Conservation (phyloP, 163 green algal genomes). For the Scenedesmus sp. region DNA sequence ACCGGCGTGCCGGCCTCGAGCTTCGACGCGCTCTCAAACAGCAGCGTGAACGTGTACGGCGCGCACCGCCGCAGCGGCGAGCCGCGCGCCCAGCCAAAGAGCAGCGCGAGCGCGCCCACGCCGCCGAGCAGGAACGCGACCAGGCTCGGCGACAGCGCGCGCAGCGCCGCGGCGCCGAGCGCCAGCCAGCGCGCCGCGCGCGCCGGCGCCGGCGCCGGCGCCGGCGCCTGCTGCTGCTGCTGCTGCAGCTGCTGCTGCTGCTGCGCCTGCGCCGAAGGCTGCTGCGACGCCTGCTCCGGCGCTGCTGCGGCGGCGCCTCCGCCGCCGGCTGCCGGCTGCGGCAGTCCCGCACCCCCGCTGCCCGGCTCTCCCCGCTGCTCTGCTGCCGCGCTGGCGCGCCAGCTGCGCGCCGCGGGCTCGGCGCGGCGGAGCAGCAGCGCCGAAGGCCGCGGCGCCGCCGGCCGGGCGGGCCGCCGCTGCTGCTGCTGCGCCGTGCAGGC, state of each 20-base stretch:
- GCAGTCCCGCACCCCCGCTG: no score
- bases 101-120: not conserved
- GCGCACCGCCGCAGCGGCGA: slow-evolving; percentile 11
- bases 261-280: no score
- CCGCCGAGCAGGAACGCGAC: slow-evolving; percentile 9
- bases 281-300: no score
- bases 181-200: not conserved
- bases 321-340: no score
- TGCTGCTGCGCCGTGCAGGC: no score
- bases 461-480: no score
- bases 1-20: slow-evolving; percentile 29
- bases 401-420: no score
- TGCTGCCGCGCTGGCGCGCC: no score
- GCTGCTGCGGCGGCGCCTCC: no score
- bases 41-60: slow-evolving; percentile 38
- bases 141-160: not conserved
- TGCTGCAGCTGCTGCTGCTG: not conserved
- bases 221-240: not conserved
- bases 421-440: no score
- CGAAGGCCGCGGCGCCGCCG: no score
- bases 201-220: not conserved
- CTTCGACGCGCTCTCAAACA: slow-evolving; percentile 30
- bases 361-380: no score
- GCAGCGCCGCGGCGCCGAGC: not conserved
- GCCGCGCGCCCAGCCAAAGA: slow-evolving; percentile 41